Conservation (phyloP, 495 filamentous ascomycete genomes). For the Aspergillus conjunctus region DNA sequence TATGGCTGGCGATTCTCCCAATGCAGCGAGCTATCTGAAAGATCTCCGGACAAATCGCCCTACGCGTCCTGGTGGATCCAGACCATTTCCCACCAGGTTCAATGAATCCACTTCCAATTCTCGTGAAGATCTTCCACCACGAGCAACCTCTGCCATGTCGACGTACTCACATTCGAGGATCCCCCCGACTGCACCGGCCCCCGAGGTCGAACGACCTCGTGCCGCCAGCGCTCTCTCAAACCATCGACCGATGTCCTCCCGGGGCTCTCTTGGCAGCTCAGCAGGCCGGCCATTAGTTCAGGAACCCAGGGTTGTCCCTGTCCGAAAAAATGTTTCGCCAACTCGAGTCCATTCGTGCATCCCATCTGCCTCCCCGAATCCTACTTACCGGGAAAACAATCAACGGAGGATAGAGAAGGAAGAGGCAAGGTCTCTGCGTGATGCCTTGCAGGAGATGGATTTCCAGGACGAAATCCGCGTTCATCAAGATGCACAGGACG, state of each 20-base stretch:
- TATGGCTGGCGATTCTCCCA: constrained; percentile 5
- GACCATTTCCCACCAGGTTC: constrained; percentile 64
- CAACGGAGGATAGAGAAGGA: constrained; percentile 86
- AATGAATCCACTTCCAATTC: constrained; percentile 40
- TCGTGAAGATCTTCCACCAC: constrained; percentile 43
- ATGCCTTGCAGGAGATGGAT: constrained; percentile 81
- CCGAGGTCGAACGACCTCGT: constrained; percentile 38
- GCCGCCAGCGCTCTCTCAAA: constrained; percentile 52
- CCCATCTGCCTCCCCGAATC: constrained; percentile 46
- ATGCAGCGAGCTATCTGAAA: constrained; percentile 70
- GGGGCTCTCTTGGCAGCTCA: constrained; percentile 32
- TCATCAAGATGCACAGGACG: constrained; percentile 76
- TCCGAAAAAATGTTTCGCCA: constrained; percentile 48
- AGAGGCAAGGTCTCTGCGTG: constrained; percentile 73
- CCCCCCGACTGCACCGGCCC: constrained; percentile 18
- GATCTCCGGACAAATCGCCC: constrained; percentile 79
- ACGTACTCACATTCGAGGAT: constrained; percentile 29
- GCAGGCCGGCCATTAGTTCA: constrained; percentile 50
- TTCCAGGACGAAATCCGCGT: constrained; percentile 68
- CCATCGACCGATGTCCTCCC: constrained; percentile 49
- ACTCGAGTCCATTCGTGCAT: constrained; percentile 36
- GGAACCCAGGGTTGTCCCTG: constrained; percentile 39
- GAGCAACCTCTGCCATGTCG: constrained; percentile 52
- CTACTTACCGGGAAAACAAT: constrained; percentile 75
- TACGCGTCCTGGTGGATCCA: constrained; percentile 73